Conservation (phyloP, 2,329 filamentous ascomycete species). For the Xylaria sp. region DNA sequence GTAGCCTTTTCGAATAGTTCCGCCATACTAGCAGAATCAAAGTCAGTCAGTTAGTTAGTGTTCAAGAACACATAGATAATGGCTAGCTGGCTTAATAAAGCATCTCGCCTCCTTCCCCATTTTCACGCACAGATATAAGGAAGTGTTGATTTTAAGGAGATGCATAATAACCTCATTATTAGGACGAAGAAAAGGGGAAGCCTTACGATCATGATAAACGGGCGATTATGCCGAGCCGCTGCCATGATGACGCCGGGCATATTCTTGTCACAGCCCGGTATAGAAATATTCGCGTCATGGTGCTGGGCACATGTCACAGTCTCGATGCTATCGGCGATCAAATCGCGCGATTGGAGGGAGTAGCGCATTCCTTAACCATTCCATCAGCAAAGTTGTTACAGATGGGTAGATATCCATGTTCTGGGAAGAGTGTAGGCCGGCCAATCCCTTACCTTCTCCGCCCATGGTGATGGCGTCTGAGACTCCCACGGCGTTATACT, state of each 20-base stretch:
- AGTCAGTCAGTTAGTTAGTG: not conserved
- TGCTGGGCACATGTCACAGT: slow-evolving; percentile 91
- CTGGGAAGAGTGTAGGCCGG: not conserved
- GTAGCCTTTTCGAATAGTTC: slow-evolving; percentile 89
- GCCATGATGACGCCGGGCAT: slow-evolving; percentile 96
- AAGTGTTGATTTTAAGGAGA: not conserved
- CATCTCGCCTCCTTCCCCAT: not conserved
- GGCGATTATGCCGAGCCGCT: slow-evolving; percentile 89
- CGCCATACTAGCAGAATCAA: slow-evolving; percentile 71
- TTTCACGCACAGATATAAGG: not conserved
- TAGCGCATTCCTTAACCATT: slow-evolving; percentile 83
- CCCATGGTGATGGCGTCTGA: slow-evolving; percentile 97
- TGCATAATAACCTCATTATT: not conserved
- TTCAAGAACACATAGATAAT: not conserved
- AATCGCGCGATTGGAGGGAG: slow-evolving; percentile 87
- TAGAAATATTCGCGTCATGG: slow-evolving; percentile 92
- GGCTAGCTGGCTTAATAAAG: not conserved
- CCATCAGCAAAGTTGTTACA: slow-evolving; percentile 15
- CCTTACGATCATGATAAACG: slow-evolving; percentile 82
- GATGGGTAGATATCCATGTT: not conserved
- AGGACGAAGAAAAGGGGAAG: too few relatives aligned
- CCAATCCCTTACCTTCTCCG: slow-evolving; percentile 72
- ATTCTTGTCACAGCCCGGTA: slow-evolving; percentile 97
- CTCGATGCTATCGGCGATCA: slow-evolving; percentile 95
- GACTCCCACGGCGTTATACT: slow-evolving; percentile 90